phyloP scores from a whole-genome alignment of 2,329 filamentous ascomycete species.

The Pseudocercospora ulei region DNA sequence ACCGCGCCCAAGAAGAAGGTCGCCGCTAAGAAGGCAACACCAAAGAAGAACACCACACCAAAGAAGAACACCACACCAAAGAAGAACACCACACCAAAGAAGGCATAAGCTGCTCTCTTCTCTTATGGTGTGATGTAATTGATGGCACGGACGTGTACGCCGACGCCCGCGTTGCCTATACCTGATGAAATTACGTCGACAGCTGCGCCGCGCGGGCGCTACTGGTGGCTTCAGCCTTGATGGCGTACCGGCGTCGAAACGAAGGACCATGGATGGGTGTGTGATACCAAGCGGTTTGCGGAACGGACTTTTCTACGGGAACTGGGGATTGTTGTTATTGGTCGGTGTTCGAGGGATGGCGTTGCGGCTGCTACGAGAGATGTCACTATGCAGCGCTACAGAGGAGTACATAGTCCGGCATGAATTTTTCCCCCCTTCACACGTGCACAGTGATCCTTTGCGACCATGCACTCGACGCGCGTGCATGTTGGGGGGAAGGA shows the following conservation, averaged over 20 bases:
- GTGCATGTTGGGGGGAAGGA: too few relatives aligned
- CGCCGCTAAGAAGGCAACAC: constrained; percentile 37
- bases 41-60: constrained; percentile 40
- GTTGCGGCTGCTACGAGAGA: constrained; percentile 17
- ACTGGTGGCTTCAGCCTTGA: constrained; percentile 7
- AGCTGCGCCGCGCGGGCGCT: not conserved
- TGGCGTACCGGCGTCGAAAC: constrained; percentile 15
- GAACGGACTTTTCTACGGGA: constrained; percentile 7
- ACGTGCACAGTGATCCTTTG: not conserved
- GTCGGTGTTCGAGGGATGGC: constrained; percentile 15
- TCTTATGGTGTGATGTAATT: constrained; percentile 12
- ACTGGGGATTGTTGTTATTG: constrained; percentile 10
- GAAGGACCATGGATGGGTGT: constrained; percentile 14
- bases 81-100: constrained; percentile 39
- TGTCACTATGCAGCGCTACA: constrained; percentile 17
- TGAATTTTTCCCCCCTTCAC: constrained; percentile 13
- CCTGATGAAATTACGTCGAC: constrained; percentile 10
- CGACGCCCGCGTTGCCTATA: constrained; percentile 13
- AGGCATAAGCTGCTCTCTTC: constrained; percentile 22
- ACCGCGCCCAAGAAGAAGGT: constrained; percentile 34
- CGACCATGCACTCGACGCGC: too few relatives aligned
- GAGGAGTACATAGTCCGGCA: constrained; percentile 19
- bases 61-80: constrained; percentile 39
- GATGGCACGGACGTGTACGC: constrained; percentile 9
- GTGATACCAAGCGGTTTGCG: constrained; percentile 19